These are phyloP conservation scores for Eucalyptus tenuipes DNA, from an alignment of 345 rosid species.

Conservation along the genomic window DNA sequence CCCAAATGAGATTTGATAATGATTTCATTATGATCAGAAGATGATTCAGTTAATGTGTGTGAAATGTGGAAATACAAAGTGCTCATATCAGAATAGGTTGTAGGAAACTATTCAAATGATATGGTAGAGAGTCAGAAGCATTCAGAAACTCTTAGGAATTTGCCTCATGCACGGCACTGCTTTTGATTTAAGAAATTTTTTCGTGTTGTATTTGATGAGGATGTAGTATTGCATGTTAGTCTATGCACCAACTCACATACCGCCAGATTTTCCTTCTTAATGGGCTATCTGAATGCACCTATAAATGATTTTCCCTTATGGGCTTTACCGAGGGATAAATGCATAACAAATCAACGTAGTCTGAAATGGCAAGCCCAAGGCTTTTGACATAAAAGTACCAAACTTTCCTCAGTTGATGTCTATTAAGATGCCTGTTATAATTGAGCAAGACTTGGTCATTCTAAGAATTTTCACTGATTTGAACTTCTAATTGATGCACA, in stretches of 20 bases:
- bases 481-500: background rate
- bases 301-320: background rate
- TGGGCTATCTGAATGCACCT: background rate
- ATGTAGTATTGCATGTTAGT: background rate
- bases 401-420: background rate
- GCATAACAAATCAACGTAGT: background rate
- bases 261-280: background rate
- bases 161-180: background rate
- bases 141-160: background rate
- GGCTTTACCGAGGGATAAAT: background rate
- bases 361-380: background rate
- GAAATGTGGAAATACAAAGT: background rate
- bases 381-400: background rate
- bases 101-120: background rate
- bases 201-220: background rate
- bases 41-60: background rate
- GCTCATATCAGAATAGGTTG: background rate
- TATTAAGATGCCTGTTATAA: background rate
- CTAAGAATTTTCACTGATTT: background rate
- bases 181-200: background rate
- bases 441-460: background rate
- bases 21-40: background rate
- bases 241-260: background rate
- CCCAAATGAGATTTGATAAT: background rate
- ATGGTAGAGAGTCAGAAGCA: background rate